Percentiles rank a stretch among this genome's conserved stretches.
Conservation (phyloP, 352 stramenopile genomes). For the Globisporangium megalacanthum region DNA sequence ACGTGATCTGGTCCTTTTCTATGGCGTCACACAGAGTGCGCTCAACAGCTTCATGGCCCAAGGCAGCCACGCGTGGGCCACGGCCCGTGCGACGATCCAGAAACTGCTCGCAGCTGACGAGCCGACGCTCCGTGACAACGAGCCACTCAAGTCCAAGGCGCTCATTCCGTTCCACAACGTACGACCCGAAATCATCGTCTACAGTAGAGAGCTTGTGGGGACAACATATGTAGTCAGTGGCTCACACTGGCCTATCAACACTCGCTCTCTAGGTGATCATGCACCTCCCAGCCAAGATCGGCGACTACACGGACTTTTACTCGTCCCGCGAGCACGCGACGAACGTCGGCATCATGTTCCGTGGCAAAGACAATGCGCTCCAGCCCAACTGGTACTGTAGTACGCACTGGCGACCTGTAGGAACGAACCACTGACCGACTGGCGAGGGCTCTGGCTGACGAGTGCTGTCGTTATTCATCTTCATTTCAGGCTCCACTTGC, state of each 20-base stretch:
- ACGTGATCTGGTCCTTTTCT: conserved; percentile 21
- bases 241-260: too few relatives aligned
- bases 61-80: conserved; percentile 82
- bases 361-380: conserved; percentile 93
- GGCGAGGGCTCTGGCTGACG: too few relatives aligned
- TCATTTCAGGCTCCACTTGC: conserved; percentile 84
- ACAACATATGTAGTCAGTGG: neutral
- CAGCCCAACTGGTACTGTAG: conserved; percentile 90
- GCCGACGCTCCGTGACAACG: conserved; percentile 76
- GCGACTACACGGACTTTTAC: conserved; percentile 99
- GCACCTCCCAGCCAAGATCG: conserved; percentile 92
- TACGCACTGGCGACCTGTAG: too few relatives aligned
- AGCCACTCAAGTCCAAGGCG: conserved; percentile 57
- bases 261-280: conserved; percentile 43
- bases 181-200: neutral
- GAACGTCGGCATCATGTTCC: conserved; percentile 94
- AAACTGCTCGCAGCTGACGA: conserved; percentile 77
- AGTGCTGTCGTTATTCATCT: neutral
- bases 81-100: conserved; percentile 82
- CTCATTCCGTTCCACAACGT: conserved; percentile 75
- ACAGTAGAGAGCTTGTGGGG: too few relatives aligned
- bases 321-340: conserved; percentile 94
- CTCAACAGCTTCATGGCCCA: conserved; percentile 94
- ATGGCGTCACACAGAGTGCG: conserved; percentile 27
- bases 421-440: too few relatives aligned